Evolutionary conservation across 2,329 filamentous ascomycete genomes (phyloP), one percentile per base, ranked within the genome.

Genomic region (Epichloe uncinata): DNA sequence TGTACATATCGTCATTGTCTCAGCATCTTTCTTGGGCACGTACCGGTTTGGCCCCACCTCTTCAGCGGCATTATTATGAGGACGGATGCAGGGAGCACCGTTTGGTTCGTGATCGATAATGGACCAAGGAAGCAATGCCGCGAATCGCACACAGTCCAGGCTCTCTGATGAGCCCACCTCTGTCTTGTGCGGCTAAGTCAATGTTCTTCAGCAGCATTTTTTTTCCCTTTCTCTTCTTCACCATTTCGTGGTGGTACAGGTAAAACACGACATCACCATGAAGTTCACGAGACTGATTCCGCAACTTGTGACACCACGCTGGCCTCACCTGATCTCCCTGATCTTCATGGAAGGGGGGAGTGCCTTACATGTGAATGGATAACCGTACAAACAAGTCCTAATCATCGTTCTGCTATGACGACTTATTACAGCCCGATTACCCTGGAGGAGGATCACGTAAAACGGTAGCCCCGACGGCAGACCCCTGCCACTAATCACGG

Each of bases 41-140:
- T 11, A 22, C 22, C 22, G 3, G 12, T 36, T n/a, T 35, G 13
- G 38, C n/a, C 38, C 38, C 38, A 48, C 38, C 26, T 48, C 46
- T 35, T 48, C 46, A 35, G 36, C 46, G 46, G 46, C 46, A n/a
- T n/a, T n/a, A 42, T 48, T 33, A 37, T 22, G 38, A 22, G 46
- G n/a, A 7, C 38, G 26, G 9, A 30, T 30, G 3, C 26, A 30
- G 22, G 22, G 42, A 44, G 13, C 7, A 7, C 11, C 26, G 13
- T 44, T n/a, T 33, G 38, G 9, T 41, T 8, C 38, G 38, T 41
- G 38, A 22, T 15, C 35, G 12, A 40, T 6, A 40, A 40, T 40
- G 37, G 12, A 20, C 12, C n/a, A 41, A 15, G 18, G 20, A 18
- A 18, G 18, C 13, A 38, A 9, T 12, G 12, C 16, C 5, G 41